Evolutionary conservation across 164 flowering plant species (phyloP).

Genomic region (Vitis amurensis): DNA sequence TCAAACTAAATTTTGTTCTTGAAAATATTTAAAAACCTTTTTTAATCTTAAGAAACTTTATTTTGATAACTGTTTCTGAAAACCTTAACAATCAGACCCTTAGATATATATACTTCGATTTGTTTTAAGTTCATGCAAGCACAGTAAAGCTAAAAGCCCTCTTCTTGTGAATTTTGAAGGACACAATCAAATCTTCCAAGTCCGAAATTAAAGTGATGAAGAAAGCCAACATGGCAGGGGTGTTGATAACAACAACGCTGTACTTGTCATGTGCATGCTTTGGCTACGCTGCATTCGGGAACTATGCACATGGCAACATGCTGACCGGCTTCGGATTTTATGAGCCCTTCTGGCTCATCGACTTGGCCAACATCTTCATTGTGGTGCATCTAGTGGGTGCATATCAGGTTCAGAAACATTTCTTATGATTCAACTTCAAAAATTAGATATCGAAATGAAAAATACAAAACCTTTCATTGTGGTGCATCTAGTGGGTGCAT

Average conservation of each 20-base stretch:
- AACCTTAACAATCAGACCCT: too few relatives aligned
- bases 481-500: slow-evolving; percentile 65
- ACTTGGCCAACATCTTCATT: slow-evolving; percentile 55
- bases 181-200: slow-evolving; percentile 46
- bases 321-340: slow-evolving; percentile 62
- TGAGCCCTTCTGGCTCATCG: slow-evolving; percentile 66
- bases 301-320: slow-evolving; percentile 59
- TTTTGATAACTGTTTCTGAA: too few relatives aligned
- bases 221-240: slow-evolving; percentile 43
- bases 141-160: too few relatives aligned
- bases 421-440: neutral
- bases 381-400: slow-evolving; percentile 69
- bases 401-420: slow-evolving; percentile 32
- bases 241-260: slow-evolving; percentile 38
- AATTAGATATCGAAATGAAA: too few relatives aligned
- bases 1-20: too few relatives aligned
- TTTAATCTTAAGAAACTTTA: too few relatives aligned
- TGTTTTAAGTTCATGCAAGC: too few relatives aligned
- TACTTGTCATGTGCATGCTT: slow-evolving; percentile 55
- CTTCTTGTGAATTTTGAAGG: slow-evolving; percentile 18
- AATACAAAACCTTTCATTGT: slow-evolving; percentile 29
- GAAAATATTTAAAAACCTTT: too few relatives aligned
- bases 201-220: slow-evolving; percentile 64
- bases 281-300: slow-evolving; percentile 82
- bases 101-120: too few relatives aligned